Base-by-base conservation (phyloP, 768 basidiomycete species). In the Pleurotus tuoliensis region DNA sequence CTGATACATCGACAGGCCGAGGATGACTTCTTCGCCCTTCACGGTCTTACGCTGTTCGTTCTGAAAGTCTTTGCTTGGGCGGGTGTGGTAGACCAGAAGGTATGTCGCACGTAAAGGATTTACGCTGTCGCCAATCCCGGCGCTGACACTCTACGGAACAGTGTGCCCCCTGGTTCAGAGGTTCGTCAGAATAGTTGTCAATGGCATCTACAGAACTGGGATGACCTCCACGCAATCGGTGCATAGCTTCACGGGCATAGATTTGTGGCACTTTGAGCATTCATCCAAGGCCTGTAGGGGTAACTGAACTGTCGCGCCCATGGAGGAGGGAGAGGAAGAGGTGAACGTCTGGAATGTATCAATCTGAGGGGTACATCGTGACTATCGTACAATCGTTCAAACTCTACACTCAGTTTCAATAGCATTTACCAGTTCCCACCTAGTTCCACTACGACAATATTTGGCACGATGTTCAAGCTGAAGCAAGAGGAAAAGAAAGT, bases 1-100 rank as follows among this genome's bases (percentile, higher is more conserved):
- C 4, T 71, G 69, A 61, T 70, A 76, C 73, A 79, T 74, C 39
- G 63, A 67, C 40, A 68, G 68, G 52, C 81, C 77, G 37, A 81
- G 62, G 15, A 65, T 64, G 24, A 79, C 57, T 22, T 76, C 71
- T 49, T 79, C 71, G 2, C 76, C 78, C 3, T 68, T 59, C 1
- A 75, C 57, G 1, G 75, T 78, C 6, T 62, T 75, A 18, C 75
- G 74, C 72, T 2, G 72, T 76, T 58, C 4, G 47, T 47, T 30
- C 30, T 27, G 40, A 15, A 43, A 12, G 38, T 25, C 20, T 11
- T 6, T 12, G 34, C 11, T 25, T 48, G 20, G 20, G 20, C 20
- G 39, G 48, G 24, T 56, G 39, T 24, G 24, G n/a, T 13, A 51
- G 5, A 9, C 41, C 13, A 8, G 38, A n/a, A 34, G 27, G 16